Evolutionary conservation across 305 asterid species (phyloP), one percentile per base, ranked within the genome.

Genomic region (Plantago lanceolata): DNA sequence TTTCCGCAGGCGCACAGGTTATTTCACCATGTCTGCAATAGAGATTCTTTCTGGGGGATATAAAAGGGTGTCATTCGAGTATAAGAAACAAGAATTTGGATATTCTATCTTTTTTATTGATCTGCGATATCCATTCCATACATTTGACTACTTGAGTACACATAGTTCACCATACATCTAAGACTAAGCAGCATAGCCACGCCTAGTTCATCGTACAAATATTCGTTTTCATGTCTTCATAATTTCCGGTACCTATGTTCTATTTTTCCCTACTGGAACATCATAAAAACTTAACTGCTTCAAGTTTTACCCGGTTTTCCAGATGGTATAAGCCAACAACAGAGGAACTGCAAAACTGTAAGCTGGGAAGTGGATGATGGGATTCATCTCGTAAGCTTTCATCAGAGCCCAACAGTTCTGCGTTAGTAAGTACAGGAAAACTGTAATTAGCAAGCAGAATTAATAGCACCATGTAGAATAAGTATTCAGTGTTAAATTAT

Each of bases 311-410:
- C 72, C 18, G 8, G 97, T 93, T 76, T 57, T 83, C 85, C 83
- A 84, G 68, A 82, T 67, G 33, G 88, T 76, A 75, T 84, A 84
- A 61, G 81, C 83, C 77, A 90, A 54, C 74, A 88, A 59, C 54
- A 82, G 68, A 63, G 99, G 99, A 73, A 90, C 65, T 20, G 75
- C 66, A 51, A 88, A 20, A 78, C 88, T 59, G 77, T 88, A 86
- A 31, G 88, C 14, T 1, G 99, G 95, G 72, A 81, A 90, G 82
- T 90, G 95, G 70, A 81, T 49, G 43, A 78, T 6, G 2, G 97
- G 97, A 64, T 84, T 88, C 96, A 86, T 86, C 67, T 81, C 96
- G 53, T 85, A 94, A 5, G 97, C 99, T 77, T 83, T 88, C 76
- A 74, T 29, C 4, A 90, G 86, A 65, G 85, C 88, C 58, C 76